phyloP scores from a whole-genome alignment of 2,329 filamentous ascomycete species.

The Pestalotiopsis sp. region DNA sequence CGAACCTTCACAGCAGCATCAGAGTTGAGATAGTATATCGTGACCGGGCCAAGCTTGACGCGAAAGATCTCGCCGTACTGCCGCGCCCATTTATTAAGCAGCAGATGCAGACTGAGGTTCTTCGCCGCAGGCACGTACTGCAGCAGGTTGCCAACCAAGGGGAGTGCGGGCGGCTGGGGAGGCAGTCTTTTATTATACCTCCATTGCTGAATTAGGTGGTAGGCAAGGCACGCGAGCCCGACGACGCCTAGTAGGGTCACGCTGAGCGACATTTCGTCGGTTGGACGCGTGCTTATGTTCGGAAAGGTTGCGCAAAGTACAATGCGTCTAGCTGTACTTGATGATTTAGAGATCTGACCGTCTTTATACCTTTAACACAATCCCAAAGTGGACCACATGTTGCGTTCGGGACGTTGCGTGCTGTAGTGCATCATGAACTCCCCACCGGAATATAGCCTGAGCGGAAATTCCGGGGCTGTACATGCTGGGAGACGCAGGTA shows the following conservation, averaged over 20 bases:
- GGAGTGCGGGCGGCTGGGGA: not conserved
- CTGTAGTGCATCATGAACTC: too few relatives aligned
- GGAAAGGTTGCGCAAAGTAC: too few relatives aligned
- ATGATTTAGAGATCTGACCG: too few relatives aligned
- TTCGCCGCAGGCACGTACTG: constrained; percentile 1
- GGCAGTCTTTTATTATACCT: not conserved
- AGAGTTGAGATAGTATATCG: constrained; percentile 7
- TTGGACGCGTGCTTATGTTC: too few relatives aligned
- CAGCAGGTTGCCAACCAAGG: not conserved
- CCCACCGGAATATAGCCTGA: too few relatives aligned
- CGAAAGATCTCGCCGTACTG: constrained; percentile 6
- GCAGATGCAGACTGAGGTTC: not conserved
- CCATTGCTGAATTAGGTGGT: not conserved
- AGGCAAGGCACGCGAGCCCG: not conserved
- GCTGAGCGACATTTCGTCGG: not conserved
- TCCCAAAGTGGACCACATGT: too few relatives aligned
- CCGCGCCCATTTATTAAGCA: not conserved
- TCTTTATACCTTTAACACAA: too few relatives aligned
- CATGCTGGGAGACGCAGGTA: too few relatives aligned
- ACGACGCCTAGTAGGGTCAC: not conserved
- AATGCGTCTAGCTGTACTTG: too few relatives aligned
- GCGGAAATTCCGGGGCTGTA: too few relatives aligned
- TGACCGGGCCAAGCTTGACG: not conserved
- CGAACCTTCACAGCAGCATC: constrained; percentile 1
- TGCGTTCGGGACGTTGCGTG: too few relatives aligned